Base-by-base conservation (phyloP, 2,329 filamentous ascomycete genomes). In the Stachybotrys chartarum region DNA sequence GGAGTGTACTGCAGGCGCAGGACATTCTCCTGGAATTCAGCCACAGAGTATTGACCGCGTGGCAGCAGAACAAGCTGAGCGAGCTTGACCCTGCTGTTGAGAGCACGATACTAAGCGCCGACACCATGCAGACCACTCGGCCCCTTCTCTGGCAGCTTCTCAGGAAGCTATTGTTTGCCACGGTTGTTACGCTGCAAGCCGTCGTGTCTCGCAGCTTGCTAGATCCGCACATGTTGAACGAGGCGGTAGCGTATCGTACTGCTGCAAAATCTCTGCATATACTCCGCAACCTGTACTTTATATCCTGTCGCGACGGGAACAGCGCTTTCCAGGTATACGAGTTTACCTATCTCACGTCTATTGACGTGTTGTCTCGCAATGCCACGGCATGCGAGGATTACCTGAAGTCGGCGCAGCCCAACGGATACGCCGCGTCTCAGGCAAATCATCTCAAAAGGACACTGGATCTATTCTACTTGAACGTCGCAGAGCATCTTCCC, bases 401-500 rank as follows among this genome's bases (percentile, higher is more conserved):
- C 62, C 73, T 96, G 30, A 75, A 78, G 58, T 79, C 81, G 18
- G 86, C 87, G 52, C 78, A 80, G 4, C 73, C 75, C 1, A 60
- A 66, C 30, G 63, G 72, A 57, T 56, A 83, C 17, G 6, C 56
- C n/a, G 7, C 60, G 6, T 46, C 61, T 8, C 65, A 63, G 3
- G 58, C 60, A 7, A 66, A 61, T 30, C 66, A 66, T 53, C 75
- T 91, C 2, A 83, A 90, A 61, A 80, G 88, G 56, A 86, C 82
- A 17, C 75, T 93, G n/a, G 88, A 94, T 66, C 80, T 96, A 16
- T 96, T 90, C 74, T 96, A 95, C 71, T 81, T 97, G 59, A 94
- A 95, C 66, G 83, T 87, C 0, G 86, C 89, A 2, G 92, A 96
- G 68, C 90, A 96, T 68, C 85, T 96, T 57, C 86, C 90, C 0